Evolutionary conservation across 768 basidiomycete species (phyloP).

Genomic region (Suillus spraguei): DNA sequence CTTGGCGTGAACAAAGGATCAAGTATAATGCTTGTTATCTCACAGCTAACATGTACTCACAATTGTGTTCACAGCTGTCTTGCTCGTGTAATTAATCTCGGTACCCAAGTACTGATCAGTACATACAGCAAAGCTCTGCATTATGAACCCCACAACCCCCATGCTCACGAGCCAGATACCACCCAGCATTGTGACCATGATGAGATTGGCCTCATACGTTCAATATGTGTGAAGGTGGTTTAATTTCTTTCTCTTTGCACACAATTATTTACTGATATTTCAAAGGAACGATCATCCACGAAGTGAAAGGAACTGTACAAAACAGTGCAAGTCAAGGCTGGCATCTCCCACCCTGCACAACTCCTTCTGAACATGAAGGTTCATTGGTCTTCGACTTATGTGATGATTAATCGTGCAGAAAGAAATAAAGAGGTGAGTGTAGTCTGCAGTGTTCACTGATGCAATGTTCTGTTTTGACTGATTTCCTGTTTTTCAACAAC

Average conservation of each 20-base stretch:
- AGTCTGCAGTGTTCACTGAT: too few species aligned
- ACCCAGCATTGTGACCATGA: constrained; percentile 12
- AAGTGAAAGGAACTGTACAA: constrained; percentile 22
- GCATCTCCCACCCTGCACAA: constrained; percentile 2
- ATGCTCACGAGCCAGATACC: background rate
- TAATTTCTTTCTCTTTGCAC: background rate
- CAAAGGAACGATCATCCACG: constrained; percentile 26
- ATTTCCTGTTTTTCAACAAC: too few species aligned
- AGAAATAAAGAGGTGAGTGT: background rate
- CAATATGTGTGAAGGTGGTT: constrained; percentile 18
- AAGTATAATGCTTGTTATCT: background rate
- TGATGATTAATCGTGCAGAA: constrained; percentile 27
- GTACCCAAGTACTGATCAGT: constrained; percentile 32
- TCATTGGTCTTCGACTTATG: constrained; percentile 34
- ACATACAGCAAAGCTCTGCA: background rate
- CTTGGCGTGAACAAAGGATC: background rate
- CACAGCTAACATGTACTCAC: background rate
- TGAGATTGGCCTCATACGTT: constrained; percentile 24
- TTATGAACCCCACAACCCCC: background rate
- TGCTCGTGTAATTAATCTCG: constrained; percentile 38
- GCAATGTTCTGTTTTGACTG: too few species aligned
- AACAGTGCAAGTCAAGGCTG: constrained; percentile 16
- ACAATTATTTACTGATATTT: background rate
- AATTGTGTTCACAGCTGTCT: constrained; percentile 27
- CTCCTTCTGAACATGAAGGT: constrained; percentile 35